These are phyloP conservation scores for Pythium brachiatum DNA, from an alignment of 352 stramenopile genomes.

Conservation along the genomic window DNA sequence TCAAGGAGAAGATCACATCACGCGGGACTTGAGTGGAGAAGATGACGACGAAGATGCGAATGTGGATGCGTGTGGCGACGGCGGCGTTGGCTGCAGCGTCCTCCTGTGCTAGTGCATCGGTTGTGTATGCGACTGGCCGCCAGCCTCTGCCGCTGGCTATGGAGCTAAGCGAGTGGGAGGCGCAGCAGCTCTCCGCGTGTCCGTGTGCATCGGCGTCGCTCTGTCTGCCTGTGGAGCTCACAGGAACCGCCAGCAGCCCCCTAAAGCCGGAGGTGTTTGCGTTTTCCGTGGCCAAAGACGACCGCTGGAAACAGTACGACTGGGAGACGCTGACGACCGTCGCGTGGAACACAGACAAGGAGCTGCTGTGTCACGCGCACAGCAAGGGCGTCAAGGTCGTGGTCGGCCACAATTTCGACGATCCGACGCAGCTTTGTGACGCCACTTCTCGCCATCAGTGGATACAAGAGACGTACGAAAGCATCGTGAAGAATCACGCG, in stretches of 20 bases:
- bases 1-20: slow-evolving; percentile 3
- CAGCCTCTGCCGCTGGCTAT: slow-evolving; percentile 20
- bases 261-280: slow-evolving; percentile 66
- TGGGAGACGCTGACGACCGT: slow-evolving; percentile 79
- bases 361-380: slow-evolving; percentile 79
- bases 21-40: background rate
- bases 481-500: slow-evolving; percentile 63
- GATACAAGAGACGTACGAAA: slow-evolving; percentile 57
- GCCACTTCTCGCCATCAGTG: slow-evolving; percentile 41
- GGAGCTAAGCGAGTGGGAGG: slow-evolving; percentile 28
- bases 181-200: slow-evolving; percentile 36
- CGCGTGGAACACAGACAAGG: slow-evolving; percentile 82
- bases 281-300: slow-evolving; percentile 60
- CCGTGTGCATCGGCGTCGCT: slow-evolving; percentile 41
- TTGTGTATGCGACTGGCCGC: slow-evolving; percentile 5
- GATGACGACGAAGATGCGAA: background rate
- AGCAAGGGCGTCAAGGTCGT: slow-evolving; percentile 74
- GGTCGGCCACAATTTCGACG: slow-evolving; percentile 81
- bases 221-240: slow-evolving; percentile 54
- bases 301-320: slow-evolving; percentile 79
- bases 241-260: background rate
- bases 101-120: background rate
- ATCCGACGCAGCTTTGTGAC: slow-evolving; percentile 59
- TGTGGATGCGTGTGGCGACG: slow-evolving; percentile 3
- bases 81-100: slow-evolving; percentile 10